phyloP scores from a whole-genome alignment of 805 yeast species.

The Candida hispaniensis region DNA sequence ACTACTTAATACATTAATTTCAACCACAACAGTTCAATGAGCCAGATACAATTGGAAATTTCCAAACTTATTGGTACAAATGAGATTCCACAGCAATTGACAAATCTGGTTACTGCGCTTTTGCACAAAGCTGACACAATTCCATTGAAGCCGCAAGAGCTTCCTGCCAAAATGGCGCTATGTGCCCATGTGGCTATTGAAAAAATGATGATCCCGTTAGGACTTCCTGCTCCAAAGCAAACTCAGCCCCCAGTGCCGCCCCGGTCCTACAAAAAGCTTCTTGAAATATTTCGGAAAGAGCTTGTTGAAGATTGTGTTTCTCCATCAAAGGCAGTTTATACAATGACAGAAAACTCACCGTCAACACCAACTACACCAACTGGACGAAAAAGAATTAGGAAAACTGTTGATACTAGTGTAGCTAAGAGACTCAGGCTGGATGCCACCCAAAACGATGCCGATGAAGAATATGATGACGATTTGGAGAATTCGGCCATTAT shows the following conservation, averaged over 20 bases:
- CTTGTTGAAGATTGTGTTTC: slow-evolving; percentile 4
- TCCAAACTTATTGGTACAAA: slow-evolving; percentile 3
- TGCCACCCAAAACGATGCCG: background rate
- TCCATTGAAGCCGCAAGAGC: slow-evolving; percentile 21
- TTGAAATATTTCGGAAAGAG: slow-evolving; percentile 19
- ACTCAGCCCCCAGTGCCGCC: slow-evolving; percentile 22
- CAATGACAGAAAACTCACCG: slow-evolving; percentile 2
- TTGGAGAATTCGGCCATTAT: slow-evolving; percentile 6
- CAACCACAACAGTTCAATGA: slow-evolving; percentile 5
- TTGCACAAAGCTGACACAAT: slow-evolving; percentile 8
- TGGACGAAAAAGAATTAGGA: slow-evolving; percentile 1
- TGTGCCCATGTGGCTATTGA: slow-evolving; percentile 24
- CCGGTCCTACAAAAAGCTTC: slow-evolving; percentile 18
- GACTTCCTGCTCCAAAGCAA: slow-evolving; percentile 17
- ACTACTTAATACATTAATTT: no score
- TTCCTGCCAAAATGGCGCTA: slow-evolving; percentile 20
- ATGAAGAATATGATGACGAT: slow-evolving; percentile 10
- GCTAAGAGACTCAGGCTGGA: background rate
- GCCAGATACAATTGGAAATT: slow-evolving; percentile 5
- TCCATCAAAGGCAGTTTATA: background rate
- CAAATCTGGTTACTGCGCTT: slow-evolving; percentile 4
- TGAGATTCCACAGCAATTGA: slow-evolving; percentile 2
- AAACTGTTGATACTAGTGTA: no score
- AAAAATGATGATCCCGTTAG: slow-evolving; percentile 11
- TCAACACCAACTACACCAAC: slow-evolving; percentile 11